Conservation (phyloP, 495 filamentous ascomycete species). For the Venustampulla echinocandica region DNA sequence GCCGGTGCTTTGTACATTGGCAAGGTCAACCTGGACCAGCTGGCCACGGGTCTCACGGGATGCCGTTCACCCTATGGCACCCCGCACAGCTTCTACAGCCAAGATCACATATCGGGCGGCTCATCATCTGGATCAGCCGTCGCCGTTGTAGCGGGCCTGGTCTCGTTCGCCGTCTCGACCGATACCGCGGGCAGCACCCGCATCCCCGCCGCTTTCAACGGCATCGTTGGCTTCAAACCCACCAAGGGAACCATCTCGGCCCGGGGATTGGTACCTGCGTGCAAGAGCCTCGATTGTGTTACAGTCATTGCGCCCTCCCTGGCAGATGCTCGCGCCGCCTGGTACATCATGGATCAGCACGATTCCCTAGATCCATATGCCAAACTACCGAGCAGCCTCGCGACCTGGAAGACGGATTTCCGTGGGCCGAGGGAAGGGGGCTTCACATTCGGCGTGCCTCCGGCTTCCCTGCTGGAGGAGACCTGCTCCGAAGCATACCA, state of each 20-base stretch:
- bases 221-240: conserved; percentile 58
- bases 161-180: conserved; percentile 54
- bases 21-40: conserved; percentile 61
- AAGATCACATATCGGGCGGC: conserved; percentile 53
- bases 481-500: conserved; percentile 39
- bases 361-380: conserved; percentile 51
- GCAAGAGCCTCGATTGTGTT: conserved; percentile 51
- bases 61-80: conserved; percentile 56
- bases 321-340: conserved; percentile 46
- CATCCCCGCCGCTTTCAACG: conserved; percentile 55
- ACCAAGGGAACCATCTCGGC: conserved; percentile 56
- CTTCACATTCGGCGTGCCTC: conserved; percentile 50
- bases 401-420: conserved; percentile 41
- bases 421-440: conserved; percentile 25
- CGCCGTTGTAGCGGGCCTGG: conserved; percentile 46
- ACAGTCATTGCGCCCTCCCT: conserved; percentile 49
- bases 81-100: conserved; percentile 41
- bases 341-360: conserved; percentile 45
- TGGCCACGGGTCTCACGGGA: conserved; percentile 54
- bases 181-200: conserved; percentile 61
- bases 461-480: conserved; percentile 34
- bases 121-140: conserved; percentile 54
- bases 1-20: conserved; percentile 55
- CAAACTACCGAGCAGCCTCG: conserved; percentile 28
- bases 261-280: conserved; percentile 52